phyloP scores from a whole-genome alignment of 768 basidiomycete species.

The Guyanaporus albipodus region DNA sequence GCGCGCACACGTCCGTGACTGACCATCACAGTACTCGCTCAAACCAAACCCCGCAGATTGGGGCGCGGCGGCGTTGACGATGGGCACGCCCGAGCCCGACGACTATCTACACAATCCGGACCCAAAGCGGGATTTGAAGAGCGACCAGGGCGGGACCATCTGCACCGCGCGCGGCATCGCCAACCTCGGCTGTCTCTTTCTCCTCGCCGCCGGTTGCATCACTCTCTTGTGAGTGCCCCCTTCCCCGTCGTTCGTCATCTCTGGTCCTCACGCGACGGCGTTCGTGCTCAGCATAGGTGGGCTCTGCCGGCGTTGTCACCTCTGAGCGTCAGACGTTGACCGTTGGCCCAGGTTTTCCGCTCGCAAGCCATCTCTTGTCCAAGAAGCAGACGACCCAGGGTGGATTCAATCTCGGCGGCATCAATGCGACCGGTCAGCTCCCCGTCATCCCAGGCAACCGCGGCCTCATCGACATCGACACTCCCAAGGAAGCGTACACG shows the following conservation, averaged over 20 bases:
- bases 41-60: slow-evolving; percentile 43
- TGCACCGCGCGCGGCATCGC: slow-evolving; percentile 59
- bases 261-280: background rate
- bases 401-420: slow-evolving; percentile 73
- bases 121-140: slow-evolving; percentile 47
- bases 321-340: background rate
- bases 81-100: slow-evolving; percentile 51
- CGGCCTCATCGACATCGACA: slow-evolving; percentile 52
- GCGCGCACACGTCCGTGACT: too few relatives aligned
- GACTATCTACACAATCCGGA: slow-evolving; percentile 65
- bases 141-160: slow-evolving; percentile 55
- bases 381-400: slow-evolving; percentile 40
- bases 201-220: slow-evolving; percentile 48
- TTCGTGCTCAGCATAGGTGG: slow-evolving; percentile 20
- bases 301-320: background rate
- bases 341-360: slow-evolving; percentile 42
- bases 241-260: background rate
- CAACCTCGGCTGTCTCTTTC: slow-evolving; percentile 63
- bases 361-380: slow-evolving; percentile 44
- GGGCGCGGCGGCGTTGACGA: slow-evolving; percentile 43
- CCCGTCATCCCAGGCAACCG: slow-evolving; percentile 40
- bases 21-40: slow-evolving; percentile 34
- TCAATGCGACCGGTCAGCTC: slow-evolving; percentile 68
- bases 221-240: slow-evolving; percentile 50
- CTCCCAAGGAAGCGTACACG: slow-evolving; percentile 44